Evolutionary conservation across 192 early-diverging fungal genomes (phyloP), one percentile per base, ranked within the genome.

Genomic region (Backusella westeae): DNA sequence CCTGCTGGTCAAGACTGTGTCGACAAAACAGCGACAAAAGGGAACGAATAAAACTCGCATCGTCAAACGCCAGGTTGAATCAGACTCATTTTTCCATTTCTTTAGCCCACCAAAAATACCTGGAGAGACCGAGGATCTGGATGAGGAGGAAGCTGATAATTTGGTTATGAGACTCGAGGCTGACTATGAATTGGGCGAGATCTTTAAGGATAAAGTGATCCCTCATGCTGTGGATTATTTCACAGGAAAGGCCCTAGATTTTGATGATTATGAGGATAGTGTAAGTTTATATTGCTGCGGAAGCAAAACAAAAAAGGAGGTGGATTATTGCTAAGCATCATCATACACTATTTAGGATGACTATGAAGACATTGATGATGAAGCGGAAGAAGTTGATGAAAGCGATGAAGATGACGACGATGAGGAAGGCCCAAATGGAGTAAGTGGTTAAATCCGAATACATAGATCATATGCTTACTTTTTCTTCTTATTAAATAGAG

Each of bases 21-120:
- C 96, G 82, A 97, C 95, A 89, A 98, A 96, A 86, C 98, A 99
- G 90, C 94, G 96, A 71, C 95, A 97, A 88, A 98, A 97, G 90
- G 93, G 88, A 69, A 96, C 96, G 73, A 99, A 98, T 91, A 96
- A 97, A 90, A 97, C 95, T 36, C 95, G 97, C 41, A 91, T 96
- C 44, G 93, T 99, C 82, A 99, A 98, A 91, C 94, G 93, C 79
- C 96, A 95, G 34, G 94, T 99, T 38, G 96, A 94, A 26, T 89
- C 94, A 38, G 93, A 96, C 71, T 96, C 97, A 59, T 99, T 99
- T 91, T 99, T 99, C 90, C 89, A 87, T 67, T 99, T 99, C 91
- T 99, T 99, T 87, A 90, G 81, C 34, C 93, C 95, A 52, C 94
- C 94, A 46, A 88, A 85, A 21, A 90, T 93, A 14, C 90, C 93